Evolutionary conservation across 1,284 basidiomycete species (phyloP), one percentile per base, ranked within the genome.

Genomic region (Boletus sp.): DNA sequence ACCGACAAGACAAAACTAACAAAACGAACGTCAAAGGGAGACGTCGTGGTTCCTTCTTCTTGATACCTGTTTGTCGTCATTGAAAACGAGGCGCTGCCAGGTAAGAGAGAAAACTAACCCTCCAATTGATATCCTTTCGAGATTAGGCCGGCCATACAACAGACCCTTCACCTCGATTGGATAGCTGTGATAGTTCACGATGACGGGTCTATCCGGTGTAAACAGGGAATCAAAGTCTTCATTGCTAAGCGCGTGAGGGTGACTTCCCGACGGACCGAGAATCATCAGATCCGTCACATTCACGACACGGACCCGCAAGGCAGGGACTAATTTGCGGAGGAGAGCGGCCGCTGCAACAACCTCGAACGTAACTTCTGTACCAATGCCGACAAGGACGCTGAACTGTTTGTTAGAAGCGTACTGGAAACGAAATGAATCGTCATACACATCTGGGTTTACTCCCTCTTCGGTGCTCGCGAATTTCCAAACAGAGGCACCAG

Each of bases 151-250:
- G 2, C 81, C 83, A 43, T 78, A 83, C 44, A 88, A 61, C 54
- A 88, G 56, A 5, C 82, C 80, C 58, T 77, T 73, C 41, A 88
- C 64, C 61, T 88, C 84, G 36, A 78, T 75, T 0, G 83, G 81
- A 61, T 88, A 92, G 2, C 90, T 87, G 65, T 94, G 92, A 71
- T 89, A 93, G 70, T 91, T 91, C 71, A 92, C 77, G 60, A 89
- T 77, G 37, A 93, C 70, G 0, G 80, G 78, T 57, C 73, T 78
- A 62, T 91, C 80, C 14, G 64, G 58, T 5, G 88, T 90, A 70
- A 93, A 91, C 22, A 92, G 73, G 19, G 75, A 71, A 29, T 78
- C 70, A 62, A 88, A 93, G 44, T 78, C 78, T 2, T 75, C 75
- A 37, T 80, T 72, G 52, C 67, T 74, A 41, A 93, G 72, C 0